Base-by-base conservation (phyloP, 306 rosid genomes). In the Lathyrus aphaca region DNA sequence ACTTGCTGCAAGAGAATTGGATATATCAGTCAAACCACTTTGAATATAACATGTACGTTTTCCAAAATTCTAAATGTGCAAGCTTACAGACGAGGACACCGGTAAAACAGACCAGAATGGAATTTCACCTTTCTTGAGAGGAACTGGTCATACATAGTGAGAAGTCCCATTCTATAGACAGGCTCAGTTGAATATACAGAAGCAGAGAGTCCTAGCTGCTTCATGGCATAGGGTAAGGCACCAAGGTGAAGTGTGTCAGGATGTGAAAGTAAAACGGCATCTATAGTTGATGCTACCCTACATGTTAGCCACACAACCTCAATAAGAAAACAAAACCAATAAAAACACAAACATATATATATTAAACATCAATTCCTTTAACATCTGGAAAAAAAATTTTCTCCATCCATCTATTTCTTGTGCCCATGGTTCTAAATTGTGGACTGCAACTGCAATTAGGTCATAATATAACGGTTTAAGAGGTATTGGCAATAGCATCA, bases 191-290 rank as follows among this genome's bases (percentile, higher is more conserved):
- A 82, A 75, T 46, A 94, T 48, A 94, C 84, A 4, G 88, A 89
- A 19, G 97, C 96, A 59, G 92, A 73, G 45, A 94, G 96, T 59
- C 96, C 97, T 71, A 94, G 80, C 32, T 90, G 86, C 69, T 87
- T 94, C 81, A 84, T 77, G 63, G 98, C 97, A 77, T 87, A 90
- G 1, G 97, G 96, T 18, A 94, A 88, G 1, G 96, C 97, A 58
- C 97, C 98, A 44, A 94, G 95, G 84, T 94, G 98, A 71, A 94
- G 97, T 1, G 97, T 94, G 60, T 94, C 98, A 0, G 95, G 75
- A 61, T 94, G 92, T 11, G 98, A 94, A 46, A 94, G 78, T 69
- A 94, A 72, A 10, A 94, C 98, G 12, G 98, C 95, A 77, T 94
- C 98, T 21, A 90, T 76, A 3, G 84, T 82, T 59, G 96, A 53